Evolutionary conservation across 257 asterid species (phyloP).

Genomic region (Ligustrum vulgare): DNA sequence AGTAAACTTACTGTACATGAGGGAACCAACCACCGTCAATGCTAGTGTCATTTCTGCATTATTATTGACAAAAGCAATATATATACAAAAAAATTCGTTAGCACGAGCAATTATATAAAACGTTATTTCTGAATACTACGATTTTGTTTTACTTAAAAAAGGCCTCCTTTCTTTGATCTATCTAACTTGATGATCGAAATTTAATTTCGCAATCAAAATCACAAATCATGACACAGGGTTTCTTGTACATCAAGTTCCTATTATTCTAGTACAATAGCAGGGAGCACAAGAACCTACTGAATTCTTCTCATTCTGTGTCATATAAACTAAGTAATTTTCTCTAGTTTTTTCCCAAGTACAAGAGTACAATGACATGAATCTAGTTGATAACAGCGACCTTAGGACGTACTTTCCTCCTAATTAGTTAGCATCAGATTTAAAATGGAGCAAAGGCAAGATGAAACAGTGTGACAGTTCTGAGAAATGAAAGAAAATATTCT

Average conservation of each 20-base stretch:
- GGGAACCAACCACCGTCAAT: neutral
- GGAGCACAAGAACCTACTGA: neutral
- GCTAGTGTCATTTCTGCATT: neutral
- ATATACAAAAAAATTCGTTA: neutral
- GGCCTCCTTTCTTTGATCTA: neutral
- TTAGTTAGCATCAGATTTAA: neutral
- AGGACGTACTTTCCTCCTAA: neutral
- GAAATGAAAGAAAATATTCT: neutral
- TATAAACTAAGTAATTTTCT: neutral
- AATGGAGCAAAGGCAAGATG: neutral
- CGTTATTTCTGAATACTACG: neutral
- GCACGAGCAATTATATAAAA: too few relatives aligned
- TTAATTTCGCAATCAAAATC: neutral
- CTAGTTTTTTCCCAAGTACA: neutral
- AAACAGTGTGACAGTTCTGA: neutral
- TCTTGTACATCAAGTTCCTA: neutral
- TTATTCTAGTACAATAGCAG: neutral
- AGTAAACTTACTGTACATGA: neutral
- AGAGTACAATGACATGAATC: neutral
- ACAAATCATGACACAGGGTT: neutral
- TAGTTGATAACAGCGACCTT: neutral
- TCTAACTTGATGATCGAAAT: neutral
- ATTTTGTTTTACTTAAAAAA: too few relatives aligned
- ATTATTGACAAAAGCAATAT: too few relatives aligned
- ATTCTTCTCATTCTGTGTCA: neutral